A percentile compares a stretch with the other conserved stretches of the same genome.
Conservation (phyloP, 192 early-diverging fungal species). For the Gonapodya prolifera region DNA sequence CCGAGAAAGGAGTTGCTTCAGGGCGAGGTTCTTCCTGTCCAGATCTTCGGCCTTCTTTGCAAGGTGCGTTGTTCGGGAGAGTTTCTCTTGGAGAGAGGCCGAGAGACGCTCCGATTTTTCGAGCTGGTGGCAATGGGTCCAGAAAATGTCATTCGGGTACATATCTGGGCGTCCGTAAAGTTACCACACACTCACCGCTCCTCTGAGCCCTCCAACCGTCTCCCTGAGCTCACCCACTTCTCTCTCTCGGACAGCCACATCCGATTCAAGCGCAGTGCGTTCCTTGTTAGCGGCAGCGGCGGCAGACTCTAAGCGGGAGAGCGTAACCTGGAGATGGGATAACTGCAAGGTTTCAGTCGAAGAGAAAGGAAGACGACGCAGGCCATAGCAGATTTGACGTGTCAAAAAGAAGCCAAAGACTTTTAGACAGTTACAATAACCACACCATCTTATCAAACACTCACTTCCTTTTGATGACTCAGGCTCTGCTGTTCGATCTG, state of each 20-base stretch:
- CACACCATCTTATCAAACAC: no score
- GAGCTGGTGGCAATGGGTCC: background rate
- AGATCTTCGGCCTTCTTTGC: slow-evolving; percentile 2
- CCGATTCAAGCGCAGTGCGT: background rate
- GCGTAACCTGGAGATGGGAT: background rate
- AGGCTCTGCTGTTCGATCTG: background rate
- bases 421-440: no score
- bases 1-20: background rate
- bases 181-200: background rate
- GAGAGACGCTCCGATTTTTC: slow-evolving; percentile 2
- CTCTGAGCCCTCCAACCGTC: background rate
- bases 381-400: background rate
- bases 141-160: background rate
- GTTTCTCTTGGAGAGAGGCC: background rate
- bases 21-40: background rate
- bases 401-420: background rate
- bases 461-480: background rate
- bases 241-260: background rate
- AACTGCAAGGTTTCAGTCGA: background rate
- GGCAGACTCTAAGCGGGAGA: background rate
- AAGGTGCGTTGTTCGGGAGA: background rate
- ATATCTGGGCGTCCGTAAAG: background rate
- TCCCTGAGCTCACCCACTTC: background rate
- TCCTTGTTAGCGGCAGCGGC: background rate
- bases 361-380: background rate